Conservation (phyloP, 768 basidiomycete genomes). For the Steccherinum ochraceum region DNA sequence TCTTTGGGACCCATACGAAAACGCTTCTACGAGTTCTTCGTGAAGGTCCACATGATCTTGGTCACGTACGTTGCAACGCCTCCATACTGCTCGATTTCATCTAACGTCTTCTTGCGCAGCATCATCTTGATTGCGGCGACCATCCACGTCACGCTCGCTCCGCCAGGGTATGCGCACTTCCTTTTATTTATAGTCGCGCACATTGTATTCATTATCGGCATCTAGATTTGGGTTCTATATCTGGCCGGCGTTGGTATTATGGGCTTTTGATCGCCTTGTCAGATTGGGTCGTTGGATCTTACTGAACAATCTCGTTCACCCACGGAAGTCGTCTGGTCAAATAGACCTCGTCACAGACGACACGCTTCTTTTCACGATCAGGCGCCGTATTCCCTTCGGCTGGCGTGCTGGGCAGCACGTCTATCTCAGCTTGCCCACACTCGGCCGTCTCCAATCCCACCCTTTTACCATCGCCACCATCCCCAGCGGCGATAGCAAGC, state of each 20-base stretch:
- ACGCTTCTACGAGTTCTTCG: constrained; percentile 35
- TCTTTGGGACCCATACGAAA: constrained; percentile 35
- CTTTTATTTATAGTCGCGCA: not conserved
- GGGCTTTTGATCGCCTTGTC: constrained; percentile 39
- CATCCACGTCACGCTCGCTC: not conserved
- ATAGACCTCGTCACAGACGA: constrained; percentile 37
- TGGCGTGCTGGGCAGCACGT: constrained; percentile 46
- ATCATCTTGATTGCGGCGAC: not conserved
- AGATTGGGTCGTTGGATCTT: constrained; percentile 33
- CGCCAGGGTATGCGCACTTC: not conserved
- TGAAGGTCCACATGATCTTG: constrained; percentile 18
- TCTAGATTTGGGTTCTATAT: constrained; percentile 23
- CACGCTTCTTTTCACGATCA: constrained; percentile 36
- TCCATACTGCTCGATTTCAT: too few relatives aligned
- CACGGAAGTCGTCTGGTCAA: constrained; percentile 26
- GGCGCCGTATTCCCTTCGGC: constrained; percentile 31
- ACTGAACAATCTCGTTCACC: constrained; percentile 29
- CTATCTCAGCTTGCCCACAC: constrained; percentile 38
- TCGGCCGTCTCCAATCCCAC: constrained; percentile 42
- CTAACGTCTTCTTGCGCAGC: not conserved
- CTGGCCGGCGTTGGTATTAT: constrained; percentile 42
- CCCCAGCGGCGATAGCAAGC: constrained; percentile 22
- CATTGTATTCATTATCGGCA: not conserved
- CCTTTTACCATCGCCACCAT: constrained; percentile 46
- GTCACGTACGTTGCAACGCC: constrained; percentile 18